Base-by-base conservation (phyloP, 768 basidiomycete species). In the Amanita phalloides region DNA sequence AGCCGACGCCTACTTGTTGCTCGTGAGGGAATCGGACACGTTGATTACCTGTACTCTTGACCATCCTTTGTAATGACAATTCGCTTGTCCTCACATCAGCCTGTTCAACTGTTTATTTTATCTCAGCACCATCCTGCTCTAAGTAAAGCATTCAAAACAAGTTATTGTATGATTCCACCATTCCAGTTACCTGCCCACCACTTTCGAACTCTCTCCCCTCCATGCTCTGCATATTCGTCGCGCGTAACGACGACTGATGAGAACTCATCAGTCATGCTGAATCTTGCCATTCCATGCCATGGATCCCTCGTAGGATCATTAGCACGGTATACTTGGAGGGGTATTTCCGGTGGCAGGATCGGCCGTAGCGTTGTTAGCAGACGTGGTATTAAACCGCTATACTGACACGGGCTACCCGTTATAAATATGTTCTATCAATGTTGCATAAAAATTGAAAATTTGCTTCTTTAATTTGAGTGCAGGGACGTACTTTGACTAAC, bases 111-210 rank as follows among this genome's bases (percentile, higher is more conserved):
- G 21, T 44, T 23, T 25, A 44, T 45, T 32, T 45, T 10, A 45
- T 20, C 28, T 26, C 17, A 28, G 3, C n/a, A 28, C 9, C 30
- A 6, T 32, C 10, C 1, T 11, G 32, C 33, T 21, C 11, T 44
- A 14, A 33, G 11, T 33, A 54, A 48, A 28, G 21, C 11, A 7
- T 20, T 11, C 33, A 48, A 13, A 23, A 45, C 43, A 9, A 50
- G 6, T 60, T 45, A 62, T 30, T 53, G 36, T 37, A 61, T 55
- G 21, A 58, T 59, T 7, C 61, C 64, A 20, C 65, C 68, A 60
- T 89, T 88, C 84, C 85, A 89, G 63, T 98, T 97, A 6, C 93
- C 84, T 63, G 91, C 91, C 79, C 86, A 90, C 86, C 96, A 96
- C 62, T 76, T 76, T 65, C 84, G 89, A 54, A 94, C 72, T 54